Conservation (phyloP, 495 filamentous ascomycete species). For the Aspergillus sclerotiicarbonarius region DNA sequence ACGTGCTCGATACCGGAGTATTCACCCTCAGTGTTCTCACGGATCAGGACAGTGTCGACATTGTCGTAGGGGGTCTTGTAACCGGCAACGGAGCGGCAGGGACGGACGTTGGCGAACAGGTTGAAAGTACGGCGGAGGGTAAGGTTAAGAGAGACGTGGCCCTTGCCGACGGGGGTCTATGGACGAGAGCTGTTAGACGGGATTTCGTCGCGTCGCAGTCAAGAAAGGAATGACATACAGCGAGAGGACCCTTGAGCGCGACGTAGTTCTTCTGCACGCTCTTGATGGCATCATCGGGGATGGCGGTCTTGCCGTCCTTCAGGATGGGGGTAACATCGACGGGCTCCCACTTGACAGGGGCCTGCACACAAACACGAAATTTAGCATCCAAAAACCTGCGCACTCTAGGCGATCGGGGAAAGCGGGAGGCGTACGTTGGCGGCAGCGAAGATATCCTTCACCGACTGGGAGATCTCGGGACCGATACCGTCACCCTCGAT, state of each 20-base stretch:
- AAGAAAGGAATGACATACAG: constrained; percentile 56
- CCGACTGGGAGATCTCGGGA: constrained; percentile 93
- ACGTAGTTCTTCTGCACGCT: constrained; percentile 91
- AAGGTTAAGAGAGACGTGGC: constrained; percentile 97
- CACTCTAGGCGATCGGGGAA: constrained; percentile 11
- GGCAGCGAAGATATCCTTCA: constrained; percentile 96
- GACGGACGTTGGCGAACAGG: constrained; percentile 98
- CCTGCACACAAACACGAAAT: constrained; percentile 55
- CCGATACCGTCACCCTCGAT: constrained; percentile 99
- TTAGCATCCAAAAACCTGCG: constrained; percentile 9
- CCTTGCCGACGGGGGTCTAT: constrained; percentile 95
- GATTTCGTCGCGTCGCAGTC: not conserved
- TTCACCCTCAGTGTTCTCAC: constrained; percentile 99
- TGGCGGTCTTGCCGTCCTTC: constrained; percentile 89
- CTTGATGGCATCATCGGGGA: constrained; percentile 84
- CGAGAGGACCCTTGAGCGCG: constrained; percentile 94
- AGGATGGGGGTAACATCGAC: constrained; percentile 91
- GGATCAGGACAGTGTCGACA: constrained; percentile 96
- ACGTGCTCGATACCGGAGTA: constrained; percentile 99
- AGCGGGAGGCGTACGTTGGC: constrained; percentile 65
- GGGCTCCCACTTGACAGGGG: constrained; percentile 92
- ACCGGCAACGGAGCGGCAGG: constrained; percentile 91
- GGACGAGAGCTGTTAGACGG: constrained; percentile 23
- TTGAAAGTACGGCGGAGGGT: constrained; percentile 98
- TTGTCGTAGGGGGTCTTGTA: constrained; percentile 99